Evolutionary conservation across 495 filamentous ascomycete species (phyloP).

Genomic region (Lasiosphaeris hirsuta): DNA sequence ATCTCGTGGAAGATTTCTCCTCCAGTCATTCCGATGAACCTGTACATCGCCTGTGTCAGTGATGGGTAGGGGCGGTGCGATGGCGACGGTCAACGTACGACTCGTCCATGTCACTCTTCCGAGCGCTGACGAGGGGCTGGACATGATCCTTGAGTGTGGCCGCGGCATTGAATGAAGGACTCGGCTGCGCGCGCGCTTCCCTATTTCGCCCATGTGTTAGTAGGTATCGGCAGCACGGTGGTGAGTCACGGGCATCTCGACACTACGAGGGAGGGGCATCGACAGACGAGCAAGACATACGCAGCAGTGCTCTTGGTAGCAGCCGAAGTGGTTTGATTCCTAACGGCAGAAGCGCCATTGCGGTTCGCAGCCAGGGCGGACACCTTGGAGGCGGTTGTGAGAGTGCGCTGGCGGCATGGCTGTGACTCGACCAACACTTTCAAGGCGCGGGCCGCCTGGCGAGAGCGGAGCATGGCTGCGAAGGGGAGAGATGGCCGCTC

Average conservation of each 20-base stretch:
- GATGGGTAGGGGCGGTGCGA: conserved; percentile 6
- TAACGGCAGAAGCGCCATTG: conserved; percentile 28
- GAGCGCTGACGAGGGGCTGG: conserved; percentile 63
- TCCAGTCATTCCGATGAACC: conserved; percentile 92
- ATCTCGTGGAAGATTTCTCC: conserved; percentile 99
- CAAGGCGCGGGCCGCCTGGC: conserved; percentile 41
- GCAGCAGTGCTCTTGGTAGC: conserved; percentile 20
- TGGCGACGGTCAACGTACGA: conserved; percentile 48
- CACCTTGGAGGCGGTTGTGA: conserved; percentile 21
- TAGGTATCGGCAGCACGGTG: not conserved
- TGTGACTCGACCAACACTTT: conserved; percentile 40
- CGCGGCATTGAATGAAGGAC: conserved; percentile 65
- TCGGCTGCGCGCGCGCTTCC: conserved; percentile 52
- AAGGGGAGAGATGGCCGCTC: conserved; percentile 15
- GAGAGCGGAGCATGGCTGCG: conserved; percentile 40
- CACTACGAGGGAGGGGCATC: not conserved
- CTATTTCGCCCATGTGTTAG: conserved; percentile 30
- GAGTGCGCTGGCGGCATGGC: conserved; percentile 28
- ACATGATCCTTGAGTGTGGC: conserved; percentile 49
- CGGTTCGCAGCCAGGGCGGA: conserved; percentile 27
- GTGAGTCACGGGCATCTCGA: conserved; percentile 23
- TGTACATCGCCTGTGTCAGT: conserved; percentile 36
- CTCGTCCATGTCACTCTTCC: conserved; percentile 69
- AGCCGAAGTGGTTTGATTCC: conserved; percentile 40
- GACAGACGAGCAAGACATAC: conserved; percentile 9